These are phyloP conservation scores for Fusarium illudens DNA, from an alignment of 2,329 filamentous ascomycete species.

Conservation along the genomic window DNA sequence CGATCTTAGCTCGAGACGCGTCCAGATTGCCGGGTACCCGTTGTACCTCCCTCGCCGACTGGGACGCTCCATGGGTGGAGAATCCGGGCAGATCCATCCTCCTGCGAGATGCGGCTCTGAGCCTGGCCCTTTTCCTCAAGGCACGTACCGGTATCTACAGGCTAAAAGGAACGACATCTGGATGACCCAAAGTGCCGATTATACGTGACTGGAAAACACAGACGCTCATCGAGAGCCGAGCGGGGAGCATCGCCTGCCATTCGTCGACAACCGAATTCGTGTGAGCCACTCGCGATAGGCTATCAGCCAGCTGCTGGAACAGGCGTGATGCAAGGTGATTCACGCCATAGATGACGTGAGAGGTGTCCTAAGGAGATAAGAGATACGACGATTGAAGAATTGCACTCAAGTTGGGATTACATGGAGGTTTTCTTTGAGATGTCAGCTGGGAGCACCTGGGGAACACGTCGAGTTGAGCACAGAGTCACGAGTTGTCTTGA, in stretches of 20 bases:
- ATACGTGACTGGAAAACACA: slow-evolving; percentile 6
- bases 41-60: slow-evolving; percentile 31
- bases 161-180: slow-evolving; percentile 14
- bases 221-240: slow-evolving; percentile 1
- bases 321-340: background rate
- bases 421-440: background rate
- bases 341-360: slow-evolving; percentile 1
- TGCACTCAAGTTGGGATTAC: background rate
- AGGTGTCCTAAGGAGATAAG: background rate
- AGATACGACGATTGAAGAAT: background rate
- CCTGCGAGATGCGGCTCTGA: slow-evolving; percentile 40
- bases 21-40: slow-evolving; percentile 42
- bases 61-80: slow-evolving; percentile 36
- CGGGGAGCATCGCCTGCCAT: slow-evolving; percentile 15
- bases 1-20: slow-evolving; percentile 43
- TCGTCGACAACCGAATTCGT: background rate
- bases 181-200: slow-evolving; percentile 1
- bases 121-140: slow-evolving; percentile 29
- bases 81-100: slow-evolving; percentile 41
- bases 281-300: slow-evolving; percentile 4
- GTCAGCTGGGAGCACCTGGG: background rate
- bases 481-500: background rate
- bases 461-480: background rate
- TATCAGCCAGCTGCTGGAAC: background rate
- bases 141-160: slow-evolving; percentile 26